Evolutionary conservation across 441 rosid genomes (phyloP).

Genomic region (Syzygium syzygioides): DNA sequence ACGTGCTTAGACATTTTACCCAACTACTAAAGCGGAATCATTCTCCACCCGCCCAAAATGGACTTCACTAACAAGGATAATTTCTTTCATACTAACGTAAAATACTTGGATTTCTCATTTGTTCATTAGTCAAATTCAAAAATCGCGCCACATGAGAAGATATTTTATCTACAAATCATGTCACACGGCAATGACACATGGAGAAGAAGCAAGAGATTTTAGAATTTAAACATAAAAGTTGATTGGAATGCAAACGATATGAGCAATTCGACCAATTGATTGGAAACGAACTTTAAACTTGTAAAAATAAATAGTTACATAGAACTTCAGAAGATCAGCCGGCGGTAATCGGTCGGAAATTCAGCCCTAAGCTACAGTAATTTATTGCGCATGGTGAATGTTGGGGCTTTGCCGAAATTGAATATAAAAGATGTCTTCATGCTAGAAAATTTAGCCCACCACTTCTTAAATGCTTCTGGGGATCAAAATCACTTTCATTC

Average conservation of each 20-base stretch:
- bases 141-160: accelerated
- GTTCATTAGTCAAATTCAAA: not conserved
- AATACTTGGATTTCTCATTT: not conserved
- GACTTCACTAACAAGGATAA: not conserved
- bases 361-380: not conserved
- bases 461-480: not conserved
- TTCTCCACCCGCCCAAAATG: not conserved
- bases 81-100: not conserved
- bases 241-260: not conserved
- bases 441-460: not conserved
- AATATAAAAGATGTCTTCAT: not conserved
- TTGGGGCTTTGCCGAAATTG: too few species aligned
- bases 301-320: not conserved
- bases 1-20: not conserved
- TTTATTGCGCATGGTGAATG: not conserved
- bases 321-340: not conserved
- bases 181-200: not conserved
- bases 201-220: not conserved
- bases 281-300: not conserved
- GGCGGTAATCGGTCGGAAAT: not conserved
- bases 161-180: not conserved
- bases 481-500: not conserved
- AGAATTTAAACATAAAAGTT: not conserved
- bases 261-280: not conserved
- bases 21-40: not conserved